Evolutionary conservation across 139 green algal genomes (phyloP), one percentile per base, ranked within the genome.

Genomic region (Chloropicon primus): DNA sequence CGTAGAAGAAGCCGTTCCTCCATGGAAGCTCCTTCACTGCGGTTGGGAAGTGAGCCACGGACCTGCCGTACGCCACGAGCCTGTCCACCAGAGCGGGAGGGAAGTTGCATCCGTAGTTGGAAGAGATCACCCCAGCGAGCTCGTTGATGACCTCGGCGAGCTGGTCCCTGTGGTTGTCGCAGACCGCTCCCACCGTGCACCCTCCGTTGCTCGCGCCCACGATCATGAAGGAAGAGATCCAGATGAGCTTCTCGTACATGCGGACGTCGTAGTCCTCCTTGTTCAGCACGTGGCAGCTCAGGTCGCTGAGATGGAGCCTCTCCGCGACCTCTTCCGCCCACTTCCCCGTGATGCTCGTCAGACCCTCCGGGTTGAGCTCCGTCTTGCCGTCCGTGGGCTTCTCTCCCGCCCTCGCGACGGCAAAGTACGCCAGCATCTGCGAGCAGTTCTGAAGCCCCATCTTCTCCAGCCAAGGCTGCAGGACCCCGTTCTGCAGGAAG

Each of bases 221-320:
- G 53, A 97, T 77, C 95, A 99, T 99, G 81, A 97, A 94, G 0
- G 91, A 89, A 72, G 88, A 90, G 78, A 99, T 99, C 95, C 95
- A 99, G 21, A 98, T 91, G n/a, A 99, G 88, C 89, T 99, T 99
- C 82, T 99, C 95, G 54, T 98, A 88, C 94, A 99, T 98, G 2
- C 86, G 83, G 41, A 84, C 82, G 21, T 82, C 81, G 83, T 92
- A 98, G n/a, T 80, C 82, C 0, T 62, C 54, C 21, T 79, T 79
- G 28, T 84, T 76, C 23, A 82, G 27, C 75, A 78, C 26, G 23
- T 78, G 41, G 87, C 94, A 98, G 78, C 82, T 90, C 1, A 98
- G 86, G 1, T 91, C 92, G 0, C 86, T 91, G 0, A 81, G 80
- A 26, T 86, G 53, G 25, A 99, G 80, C 3, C 93, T 86, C 2